Evolutionary conservation across 768 basidiomycete genomes (phyloP).

Genomic region (Lenzites betulinus): DNA sequence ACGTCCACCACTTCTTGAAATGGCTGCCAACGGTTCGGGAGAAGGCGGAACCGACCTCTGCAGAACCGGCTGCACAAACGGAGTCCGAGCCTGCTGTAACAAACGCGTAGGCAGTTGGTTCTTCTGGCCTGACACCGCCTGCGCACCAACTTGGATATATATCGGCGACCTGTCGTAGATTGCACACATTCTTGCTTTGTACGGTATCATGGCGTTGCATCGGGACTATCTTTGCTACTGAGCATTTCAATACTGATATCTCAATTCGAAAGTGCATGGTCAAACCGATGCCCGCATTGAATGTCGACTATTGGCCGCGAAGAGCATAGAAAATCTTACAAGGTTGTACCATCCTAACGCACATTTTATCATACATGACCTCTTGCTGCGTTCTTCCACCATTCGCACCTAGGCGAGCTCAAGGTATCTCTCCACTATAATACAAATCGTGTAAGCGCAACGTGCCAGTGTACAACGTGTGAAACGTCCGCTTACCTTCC

Average conservation of each 20-base stretch:
- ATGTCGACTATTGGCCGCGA: no score
- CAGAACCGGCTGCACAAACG: not conserved
- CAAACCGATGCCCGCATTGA: no score
- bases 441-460: not conserved
- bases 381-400: no score
- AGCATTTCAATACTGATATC: not conserved
- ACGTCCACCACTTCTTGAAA: slow-evolving; percentile 70
- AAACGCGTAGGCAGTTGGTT: not conserved
- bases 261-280: no score
- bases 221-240: not conserved
- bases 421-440: slow-evolving; percentile 79
- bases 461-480: not conserved
- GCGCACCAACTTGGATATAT: not conserved
- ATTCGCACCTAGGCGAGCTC: slow-evolving; percentile 59
- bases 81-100: not conserved
- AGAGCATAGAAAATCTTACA: no score
- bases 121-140: not conserved
- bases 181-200: not conserved
- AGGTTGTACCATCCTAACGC: no score
- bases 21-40: slow-evolving; percentile 53
- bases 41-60: not conserved
- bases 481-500: slow-evolving; percentile 64
- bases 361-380: no score
- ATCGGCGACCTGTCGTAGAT: not conserved
- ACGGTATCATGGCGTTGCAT: not conserved